A percentile compares a stretch with the other conserved stretches of the same genome.
Evolutionary conservation across 2,329 filamentous ascomycete species (phyloP).

Genomic region (Dactylella cylindrospora): DNA sequence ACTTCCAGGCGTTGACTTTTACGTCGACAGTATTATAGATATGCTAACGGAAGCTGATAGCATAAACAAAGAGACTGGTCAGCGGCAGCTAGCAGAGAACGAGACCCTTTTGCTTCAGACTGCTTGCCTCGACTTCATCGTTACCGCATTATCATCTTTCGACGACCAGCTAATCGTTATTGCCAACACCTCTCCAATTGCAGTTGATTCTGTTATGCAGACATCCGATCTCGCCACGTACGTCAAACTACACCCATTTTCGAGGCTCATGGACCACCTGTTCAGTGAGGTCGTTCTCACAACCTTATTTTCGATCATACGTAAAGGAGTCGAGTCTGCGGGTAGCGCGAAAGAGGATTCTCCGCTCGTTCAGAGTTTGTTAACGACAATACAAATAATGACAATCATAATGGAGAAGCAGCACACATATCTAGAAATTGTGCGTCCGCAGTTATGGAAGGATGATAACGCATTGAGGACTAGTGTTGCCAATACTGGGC

Average conservation of each 20-base stretch:
- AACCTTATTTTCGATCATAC: constrained; percentile 74
- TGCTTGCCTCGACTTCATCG: constrained; percentile 80
- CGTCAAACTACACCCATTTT: constrained; percentile 84
- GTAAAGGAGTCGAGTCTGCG: constrained; percentile 65
- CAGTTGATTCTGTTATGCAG: constrained; percentile 72
- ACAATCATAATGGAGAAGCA: constrained; percentile 81
- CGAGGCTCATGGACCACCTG: constrained; percentile 95
- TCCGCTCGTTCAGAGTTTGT: constrained; percentile 74
- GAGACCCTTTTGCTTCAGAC: constrained; percentile 60
- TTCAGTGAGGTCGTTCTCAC: constrained; percentile 88
- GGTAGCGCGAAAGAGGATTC: constrained; percentile 73
- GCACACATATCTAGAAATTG: constrained; percentile 85
- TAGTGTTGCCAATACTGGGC: constrained; percentile 71
- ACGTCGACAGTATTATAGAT: constrained; percentile 86
- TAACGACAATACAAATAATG: constrained; percentile 80
- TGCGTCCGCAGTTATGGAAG: constrained; percentile 73
- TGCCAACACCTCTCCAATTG: constrained; percentile 73
- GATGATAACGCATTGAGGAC: constrained; percentile 63
- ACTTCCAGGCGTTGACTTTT: constrained; percentile 83
- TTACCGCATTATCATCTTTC: constrained; percentile 77
- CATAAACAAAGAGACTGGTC: constrained; percentile 20
- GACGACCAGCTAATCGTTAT: constrained; percentile 91
- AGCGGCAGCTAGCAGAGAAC: constrained; percentile 33
- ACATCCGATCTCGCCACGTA: constrained; percentile 76
- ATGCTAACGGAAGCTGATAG: constrained; percentile 30